Conservation (phyloP, 768 basidiomycete species). For the Tephrocybe sp. region DNA sequence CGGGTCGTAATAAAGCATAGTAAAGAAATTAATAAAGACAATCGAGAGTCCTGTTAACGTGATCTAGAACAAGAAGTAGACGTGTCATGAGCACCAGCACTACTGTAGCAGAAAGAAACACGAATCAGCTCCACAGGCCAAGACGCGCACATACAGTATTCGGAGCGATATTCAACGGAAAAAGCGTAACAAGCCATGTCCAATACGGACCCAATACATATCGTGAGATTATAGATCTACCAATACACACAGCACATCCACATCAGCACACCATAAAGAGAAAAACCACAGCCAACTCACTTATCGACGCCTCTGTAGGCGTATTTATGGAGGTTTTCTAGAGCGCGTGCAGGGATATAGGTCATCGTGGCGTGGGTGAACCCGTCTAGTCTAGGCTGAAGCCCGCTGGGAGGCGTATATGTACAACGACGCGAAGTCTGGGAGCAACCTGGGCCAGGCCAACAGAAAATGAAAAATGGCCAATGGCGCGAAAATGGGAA, state of each 20-base stretch:
- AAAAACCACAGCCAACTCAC: conserved; percentile 33
- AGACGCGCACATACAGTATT: conserved; percentile 64
- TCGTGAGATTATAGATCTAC: conserved; percentile 71
- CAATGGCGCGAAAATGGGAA: not conserved
- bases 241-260: not conserved
- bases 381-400: conserved; percentile 3
- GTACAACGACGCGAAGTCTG: conserved; percentile 3
- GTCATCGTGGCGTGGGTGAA: conserved; percentile 33
- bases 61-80: conserved; percentile 54
- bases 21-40: conserved; percentile 80
- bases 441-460: not conserved
- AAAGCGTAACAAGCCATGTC: conserved; percentile 88
- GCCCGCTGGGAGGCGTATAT: conserved; percentile 1
- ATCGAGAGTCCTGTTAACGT: conserved; percentile 82
- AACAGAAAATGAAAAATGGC: not conserved
- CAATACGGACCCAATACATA: conserved; percentile 84
- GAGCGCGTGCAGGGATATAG: conserved; percentile 63
- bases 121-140: not conserved
- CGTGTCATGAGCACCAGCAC: not conserved
- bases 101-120: too few relatives aligned
- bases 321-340: conserved; percentile 75
- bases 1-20: conserved; percentile 83
- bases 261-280: conserved; percentile 5
- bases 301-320: conserved; percentile 81
- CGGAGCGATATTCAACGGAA: conserved; percentile 82